Percentiles rank a stretch among this genome's conserved stretches.
phyloP scores from a whole-genome alignment of 345 rosid species.

The Angophora floribunda region DNA sequence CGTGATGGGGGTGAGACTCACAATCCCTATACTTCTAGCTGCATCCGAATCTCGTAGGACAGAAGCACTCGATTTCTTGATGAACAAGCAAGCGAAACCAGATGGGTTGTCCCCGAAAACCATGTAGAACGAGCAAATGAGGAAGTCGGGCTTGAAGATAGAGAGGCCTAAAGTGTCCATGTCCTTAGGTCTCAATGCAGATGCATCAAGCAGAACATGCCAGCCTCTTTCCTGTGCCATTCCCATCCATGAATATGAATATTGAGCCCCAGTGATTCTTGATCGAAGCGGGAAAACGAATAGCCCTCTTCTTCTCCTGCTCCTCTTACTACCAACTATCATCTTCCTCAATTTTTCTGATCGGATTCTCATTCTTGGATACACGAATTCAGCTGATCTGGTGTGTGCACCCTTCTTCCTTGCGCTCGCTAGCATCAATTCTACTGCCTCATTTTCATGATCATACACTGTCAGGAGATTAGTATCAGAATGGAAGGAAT shows the following conservation, averaged over 20 bases:
- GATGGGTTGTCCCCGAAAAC: slow-evolving; percentile 65
- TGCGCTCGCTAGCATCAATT: slow-evolving; percentile 38
- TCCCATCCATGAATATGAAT: slow-evolving; percentile 79
- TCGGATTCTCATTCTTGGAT: slow-evolving; percentile 46
- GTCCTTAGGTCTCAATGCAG: slow-evolving; percentile 61
- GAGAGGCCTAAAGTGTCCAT: slow-evolving; percentile 91
- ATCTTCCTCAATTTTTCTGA: slow-evolving; percentile 46
- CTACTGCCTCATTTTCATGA: slow-evolving; percentile 58
- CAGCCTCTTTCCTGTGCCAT: slow-evolving; percentile 66
- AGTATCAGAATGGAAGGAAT: slow-evolving; percentile 38
- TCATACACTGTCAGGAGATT: slow-evolving; percentile 76
- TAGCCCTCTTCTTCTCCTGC: slow-evolving; percentile 36
- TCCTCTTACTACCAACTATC: slow-evolving; percentile 23
- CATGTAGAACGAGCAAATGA: slow-evolving; percentile 68
- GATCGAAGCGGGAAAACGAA: slow-evolving; percentile 86
- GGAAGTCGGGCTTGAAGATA: slow-evolving; percentile 69
- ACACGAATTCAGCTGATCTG: slow-evolving; percentile 52
- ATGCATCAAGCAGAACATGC: slow-evolving; percentile 80
- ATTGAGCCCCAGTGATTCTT: slow-evolving; percentile 55
- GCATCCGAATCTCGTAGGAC: slow-evolving; percentile 18
- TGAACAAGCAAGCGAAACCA: slow-evolving; percentile 70
- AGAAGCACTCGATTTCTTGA: slow-evolving; percentile 44
- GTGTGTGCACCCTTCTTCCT: slow-evolving; percentile 50
- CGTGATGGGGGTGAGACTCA: slow-evolving; percentile 15
- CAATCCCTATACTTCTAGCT: slow-evolving; percentile 19